A percentile compares a stretch with the other conserved stretches of the same genome.
phyloP scores from a whole-genome alignment of 805 yeast species.

The Wickerhamiella qilinensis region DNA sequence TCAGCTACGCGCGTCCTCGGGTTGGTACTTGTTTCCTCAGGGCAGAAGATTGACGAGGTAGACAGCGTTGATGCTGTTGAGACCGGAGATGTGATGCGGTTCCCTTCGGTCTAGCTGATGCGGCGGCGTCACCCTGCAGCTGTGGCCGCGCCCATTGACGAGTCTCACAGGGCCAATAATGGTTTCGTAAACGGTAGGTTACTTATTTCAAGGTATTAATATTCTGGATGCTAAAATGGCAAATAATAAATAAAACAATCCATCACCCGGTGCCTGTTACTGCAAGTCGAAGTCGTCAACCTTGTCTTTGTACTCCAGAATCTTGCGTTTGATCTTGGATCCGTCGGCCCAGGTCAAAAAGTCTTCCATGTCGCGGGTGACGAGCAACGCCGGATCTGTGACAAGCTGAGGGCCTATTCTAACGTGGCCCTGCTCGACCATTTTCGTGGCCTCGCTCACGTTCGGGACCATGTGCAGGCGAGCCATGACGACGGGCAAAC shows the following conservation, averaged over 20 bases:
- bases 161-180: too few relatives aligned
- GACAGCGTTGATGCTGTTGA: slow-evolving; percentile 48
- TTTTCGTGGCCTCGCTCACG: slow-evolving; percentile 72
- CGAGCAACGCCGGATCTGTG: slow-evolving; percentile 89
- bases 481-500: slow-evolving; percentile 91
- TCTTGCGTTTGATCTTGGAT: slow-evolving; percentile 79
- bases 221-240: too few relatives aligned
- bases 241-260: too few relatives aligned
- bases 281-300: slow-evolving; percentile 40
- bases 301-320: slow-evolving; percentile 68
- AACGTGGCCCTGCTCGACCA: slow-evolving; percentile 93
- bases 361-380: slow-evolving; percentile 89
- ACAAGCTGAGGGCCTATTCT: slow-evolving; percentile 93
- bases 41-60: slow-evolving; percentile 9
- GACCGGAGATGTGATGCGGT: slow-evolving; percentile 45
- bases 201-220: too few relatives aligned
- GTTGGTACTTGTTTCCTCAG: slow-evolving; percentile 54
- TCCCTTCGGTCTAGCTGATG: slow-evolving; percentile 15
- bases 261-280: too few relatives aligned
- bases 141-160: too few relatives aligned
- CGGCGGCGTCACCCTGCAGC: neutral
- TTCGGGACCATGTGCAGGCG: slow-evolving; percentile 87
- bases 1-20: slow-evolving; percentile 69
- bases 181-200: too few relatives aligned
- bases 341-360: slow-evolving; percentile 96